Percentiles rank a stretch among this genome's conserved stretches.
Conservation (phyloP, 179 eudicot genomes). For the Amaranthus tricolor region DNA sequence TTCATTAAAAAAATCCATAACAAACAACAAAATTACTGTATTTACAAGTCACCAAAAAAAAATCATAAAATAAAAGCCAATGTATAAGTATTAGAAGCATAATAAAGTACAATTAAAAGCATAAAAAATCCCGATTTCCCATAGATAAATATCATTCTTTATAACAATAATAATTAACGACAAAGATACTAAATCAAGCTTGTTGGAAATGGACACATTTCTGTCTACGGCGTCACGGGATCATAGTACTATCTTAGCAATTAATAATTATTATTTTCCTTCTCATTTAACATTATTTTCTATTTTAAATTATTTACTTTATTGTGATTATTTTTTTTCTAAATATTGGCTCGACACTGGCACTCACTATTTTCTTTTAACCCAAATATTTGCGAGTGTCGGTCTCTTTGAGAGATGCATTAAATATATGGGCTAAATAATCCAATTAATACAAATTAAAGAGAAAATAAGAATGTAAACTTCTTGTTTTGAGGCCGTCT, state of each 20-base stretch:
- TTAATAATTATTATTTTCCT: not conserved
- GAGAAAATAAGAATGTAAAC: too few relatives aligned
- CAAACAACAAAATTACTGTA: conserved; percentile 1
- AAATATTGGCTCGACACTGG: too few relatives aligned
- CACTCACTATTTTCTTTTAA: too few relatives aligned
- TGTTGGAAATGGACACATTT: conserved; percentile 26
- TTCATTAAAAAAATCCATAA: not conserved
- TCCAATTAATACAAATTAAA: too few relatives aligned
- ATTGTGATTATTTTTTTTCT: too few relatives aligned
- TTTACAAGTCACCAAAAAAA: not conserved
- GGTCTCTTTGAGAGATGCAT: too few relatives aligned
- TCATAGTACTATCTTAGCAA: not conserved
- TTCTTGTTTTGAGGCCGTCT: too few relatives aligned
- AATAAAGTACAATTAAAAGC: not conserved
- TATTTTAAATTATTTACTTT: too few relatives aligned
- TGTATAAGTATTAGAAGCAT: not conserved
- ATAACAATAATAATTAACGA: not conserved
- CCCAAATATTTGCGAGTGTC: too few relatives aligned
- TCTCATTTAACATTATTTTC: too few relatives aligned
- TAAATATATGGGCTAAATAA: too few relatives aligned
- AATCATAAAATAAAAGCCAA: not conserved
- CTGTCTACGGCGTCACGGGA: conserved; percentile 33
- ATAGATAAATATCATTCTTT: too few relatives aligned
- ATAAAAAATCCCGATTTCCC: not conserved
- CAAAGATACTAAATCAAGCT: conserved; percentile 13